Conservation (phyloP, 2,329 filamentous ascomycete genomes). For the Ophiocordyceps camponoti-leonardi region DNA sequence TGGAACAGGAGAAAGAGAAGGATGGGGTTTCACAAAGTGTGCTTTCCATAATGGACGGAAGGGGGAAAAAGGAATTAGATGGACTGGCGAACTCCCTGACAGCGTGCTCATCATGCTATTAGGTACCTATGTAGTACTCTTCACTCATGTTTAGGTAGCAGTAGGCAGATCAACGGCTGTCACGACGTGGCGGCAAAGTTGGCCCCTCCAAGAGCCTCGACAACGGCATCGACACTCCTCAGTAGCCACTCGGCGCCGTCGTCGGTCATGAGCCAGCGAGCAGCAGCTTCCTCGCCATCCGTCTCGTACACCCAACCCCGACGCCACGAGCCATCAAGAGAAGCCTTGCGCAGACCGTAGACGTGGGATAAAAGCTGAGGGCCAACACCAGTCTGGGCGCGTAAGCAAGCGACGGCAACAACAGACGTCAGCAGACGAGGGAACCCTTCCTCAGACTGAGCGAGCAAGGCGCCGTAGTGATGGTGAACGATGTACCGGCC, state of each 20-base stretch:
- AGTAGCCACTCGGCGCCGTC: conserved; percentile 30
- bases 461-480: conserved; percentile 58
- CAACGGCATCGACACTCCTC: conserved; percentile 24
- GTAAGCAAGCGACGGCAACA: conserved; percentile 55
- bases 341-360: conserved; percentile 62
- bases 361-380: conserved; percentile 71
- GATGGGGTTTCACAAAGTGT: too few relatives aligned
- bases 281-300: conserved; percentile 15
- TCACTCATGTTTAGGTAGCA: too few relatives aligned
- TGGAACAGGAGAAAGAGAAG: too few relatives aligned
- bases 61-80: neutral
- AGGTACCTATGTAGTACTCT: neutral
- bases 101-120: neutral
- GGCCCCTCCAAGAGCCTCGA: conserved; percentile 24
- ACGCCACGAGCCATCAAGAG: conserved; percentile 45
- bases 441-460: conserved; percentile 25
- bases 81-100: neutral
- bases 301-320: conserved; percentile 8
- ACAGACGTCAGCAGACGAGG: conserved; percentile 50
- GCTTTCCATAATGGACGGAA: too few relatives aligned
- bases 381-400: conserved; percentile 66
- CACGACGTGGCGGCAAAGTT: too few relatives aligned
- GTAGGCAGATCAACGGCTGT: too few relatives aligned
- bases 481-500: conserved; percentile 62
- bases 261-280: conserved; percentile 24